phyloP scores from a whole-genome alignment of 2,329 filamentous ascomycete species.

The Exophiala phaeomuriformis region DNA sequence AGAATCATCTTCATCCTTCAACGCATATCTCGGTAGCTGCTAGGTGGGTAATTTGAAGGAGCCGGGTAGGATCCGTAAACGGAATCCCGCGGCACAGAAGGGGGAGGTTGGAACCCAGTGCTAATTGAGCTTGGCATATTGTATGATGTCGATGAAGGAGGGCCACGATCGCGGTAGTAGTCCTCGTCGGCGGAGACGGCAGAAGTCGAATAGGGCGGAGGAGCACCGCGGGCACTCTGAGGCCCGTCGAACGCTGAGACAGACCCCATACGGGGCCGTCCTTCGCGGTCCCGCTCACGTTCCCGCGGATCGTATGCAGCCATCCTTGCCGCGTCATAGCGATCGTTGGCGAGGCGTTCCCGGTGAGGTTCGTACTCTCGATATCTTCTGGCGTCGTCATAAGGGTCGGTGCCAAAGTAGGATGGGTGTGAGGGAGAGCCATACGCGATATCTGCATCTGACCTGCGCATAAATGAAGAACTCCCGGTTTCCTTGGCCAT shows the following conservation, averaged over 20 bases:
- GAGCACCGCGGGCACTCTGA: conserved; percentile 5
- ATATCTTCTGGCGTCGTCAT: conserved; percentile 17
- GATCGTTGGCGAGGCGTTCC: conserved; percentile 21
- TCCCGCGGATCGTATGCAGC: conserved; percentile 21
- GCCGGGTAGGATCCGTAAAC: conserved; percentile 12
- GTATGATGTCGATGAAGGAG: conserved; percentile 2
- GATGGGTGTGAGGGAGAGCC: conserved; percentile 12
- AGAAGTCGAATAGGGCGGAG: conserved; percentile 2
- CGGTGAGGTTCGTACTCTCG: conserved; percentile 21
- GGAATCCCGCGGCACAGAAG: conserved; percentile 5
- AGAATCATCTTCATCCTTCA: neutral
- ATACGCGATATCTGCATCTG: conserved; percentile 14
- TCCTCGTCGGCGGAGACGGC: conserved; percentile 16
- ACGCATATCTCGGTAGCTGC: conserved; percentile 17
- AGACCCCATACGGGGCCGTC: conserved; percentile 18
- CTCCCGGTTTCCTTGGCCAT: conserved; percentile 14
- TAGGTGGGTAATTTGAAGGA: conserved; percentile 17
- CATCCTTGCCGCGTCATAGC: conserved; percentile 24
- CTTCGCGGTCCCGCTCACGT: conserved; percentile 18
- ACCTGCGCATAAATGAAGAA: conserved; percentile 8
- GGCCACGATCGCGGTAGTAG: conserved; percentile 18
- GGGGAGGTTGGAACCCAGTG: conserved; percentile 19
- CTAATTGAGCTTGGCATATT: conserved; percentile 12
- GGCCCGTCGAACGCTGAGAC: conserved; percentile 14
- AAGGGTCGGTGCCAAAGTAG: conserved; percentile 8